Base-by-base conservation (phyloP, 306 rosid genomes). In the Fragaria nilgerrensis region DNA sequence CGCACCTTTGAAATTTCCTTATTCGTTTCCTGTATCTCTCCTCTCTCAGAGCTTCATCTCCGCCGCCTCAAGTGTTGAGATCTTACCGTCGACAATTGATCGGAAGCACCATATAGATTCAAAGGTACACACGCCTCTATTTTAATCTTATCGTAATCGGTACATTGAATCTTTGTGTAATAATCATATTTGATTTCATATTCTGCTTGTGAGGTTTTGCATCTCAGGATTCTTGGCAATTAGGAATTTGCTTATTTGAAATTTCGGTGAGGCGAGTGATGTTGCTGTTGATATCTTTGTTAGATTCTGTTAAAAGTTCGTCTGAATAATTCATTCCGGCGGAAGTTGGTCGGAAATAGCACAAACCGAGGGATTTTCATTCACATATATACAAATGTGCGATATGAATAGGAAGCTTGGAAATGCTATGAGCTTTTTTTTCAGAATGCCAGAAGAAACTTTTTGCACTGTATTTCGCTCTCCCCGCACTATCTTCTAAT, bases 351-450 rank as follows among this genome's bases (percentile, higher is more conserved):
- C 65, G 34, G 15, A 23, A 59, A 59, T 59, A 59, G 66, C 19
- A 13, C 36, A 59, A 22, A 9, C 27, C 6, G 19, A 16, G 43
- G 43, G 19, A 58, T 5, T 74, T 58, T 58, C 29, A 22, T 9
- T 71, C 62, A 71, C 27, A 71, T 2, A 15, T 25, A 27, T 9
- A 16, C 50, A 16, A 27, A 2, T 16, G 6, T 49, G 72, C 14
- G 62, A 6, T 72, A 17, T 5, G 47, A 19, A 58, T 72, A 70
- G 27, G 66, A 37, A 39, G 49, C 25, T 19, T 19, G 29, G 45
- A 71, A 53, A 48, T 49, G 77, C 77, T 16, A 1, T 19, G 68
- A 37, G 44, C 48, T 10, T 23, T 61, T 74, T 59, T 73, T n/a
- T 37, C 16, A 56, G 68, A 43, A 39, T 37, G 23, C 7, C 48